Base-by-base conservation (phyloP, 306 rosid species). In the Elaeagnus macrophylla region DNA sequence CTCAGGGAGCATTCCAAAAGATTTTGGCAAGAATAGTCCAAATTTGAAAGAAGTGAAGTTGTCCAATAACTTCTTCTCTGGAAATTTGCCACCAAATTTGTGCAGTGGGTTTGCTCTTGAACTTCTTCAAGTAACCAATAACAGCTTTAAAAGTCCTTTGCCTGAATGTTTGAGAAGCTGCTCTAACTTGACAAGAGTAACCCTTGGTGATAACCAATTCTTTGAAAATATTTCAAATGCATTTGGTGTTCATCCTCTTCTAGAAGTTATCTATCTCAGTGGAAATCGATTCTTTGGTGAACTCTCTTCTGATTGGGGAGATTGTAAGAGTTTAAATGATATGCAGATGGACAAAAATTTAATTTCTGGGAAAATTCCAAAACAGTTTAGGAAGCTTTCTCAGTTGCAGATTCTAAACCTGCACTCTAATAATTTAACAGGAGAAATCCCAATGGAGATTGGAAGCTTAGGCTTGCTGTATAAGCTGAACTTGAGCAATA, bases 121-220 rank as follows among this genome's bases (percentile, higher is more conserved):
- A n/a, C 0, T 0, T 14, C 40, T 86, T 19, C 39, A 74, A 1
- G 72, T 62, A 53, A 72, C 66, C 32, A 67, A 50, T 54, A 83
- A 86, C 74, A 67, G 59, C 57, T 70, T 83, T 61, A 68, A 74
- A 0, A 88, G 93, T 38, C 61, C 80, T 14, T 45, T 86, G 62
- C 95, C 86, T 0, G 63, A 57, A 48, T 83, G 88, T 66, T 69
- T 86, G 59, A 83, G 73, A 67, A 69, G 72, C 60, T 83, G 95
- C 62, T 54, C 70, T 4, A 48, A 55, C 6, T 72, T 86, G 10
- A 8, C 0, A 8, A 71, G 82, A 69, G 77, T 81, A 9, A 62
- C 84, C 59, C 76, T 87, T 48, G 82, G 78, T 39, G 75, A 47
- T 8, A 86, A 86, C 46, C 67, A 63, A 15, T 60, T 86, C 73